These are phyloP conservation scores for Didymella lethalis DNA, from an alignment of 2,329 filamentous ascomycete species.

Conservation along the genomic window DNA sequence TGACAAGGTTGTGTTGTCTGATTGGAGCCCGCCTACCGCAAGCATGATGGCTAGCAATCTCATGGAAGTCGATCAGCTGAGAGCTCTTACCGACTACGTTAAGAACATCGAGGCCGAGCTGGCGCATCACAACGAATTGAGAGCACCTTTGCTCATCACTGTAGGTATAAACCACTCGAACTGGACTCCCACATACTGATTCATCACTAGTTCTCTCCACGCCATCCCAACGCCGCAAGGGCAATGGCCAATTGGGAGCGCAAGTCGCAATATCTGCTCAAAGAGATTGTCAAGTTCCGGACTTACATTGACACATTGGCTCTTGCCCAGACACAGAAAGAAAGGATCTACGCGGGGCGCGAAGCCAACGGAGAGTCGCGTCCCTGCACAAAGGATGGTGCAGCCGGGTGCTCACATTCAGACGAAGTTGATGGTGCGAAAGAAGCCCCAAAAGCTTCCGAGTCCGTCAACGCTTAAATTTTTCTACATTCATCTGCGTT, in stretches of 20 bases:
- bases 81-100: conserved; percentile 78
- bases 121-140: conserved; percentile 84
- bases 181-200: conserved; percentile 21
- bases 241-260: conserved; percentile 98
- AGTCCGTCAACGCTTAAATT: conserved; percentile 32
- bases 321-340: conserved; percentile 72
- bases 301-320: conserved; percentile 90
- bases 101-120: conserved; percentile 85
- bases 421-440: conserved; percentile 47
- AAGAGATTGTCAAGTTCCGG: conserved; percentile 95
- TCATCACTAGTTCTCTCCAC: conserved; percentile 73
- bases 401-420: conserved; percentile 15
- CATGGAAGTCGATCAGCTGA: conserved; percentile 81
- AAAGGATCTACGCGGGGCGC: conserved; percentile 68
- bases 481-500: conserved; percentile 18
- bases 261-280: conserved; percentile 88
- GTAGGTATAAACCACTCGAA: conserved; percentile 52
- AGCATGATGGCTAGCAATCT: conserved; percentile 85
- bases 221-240: conserved; percentile 79
- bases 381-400: conserved; percentile 23
- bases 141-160: conserved; percentile 85
- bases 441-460: conserved; percentile 38
- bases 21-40: conserved; percentile 89
- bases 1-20: conserved; percentile 81
- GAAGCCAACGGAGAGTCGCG: conserved; percentile 38